phyloP scores from a whole-genome alignment of 73 alveolate genomes.

The Paramecium octaurelia region DNA sequence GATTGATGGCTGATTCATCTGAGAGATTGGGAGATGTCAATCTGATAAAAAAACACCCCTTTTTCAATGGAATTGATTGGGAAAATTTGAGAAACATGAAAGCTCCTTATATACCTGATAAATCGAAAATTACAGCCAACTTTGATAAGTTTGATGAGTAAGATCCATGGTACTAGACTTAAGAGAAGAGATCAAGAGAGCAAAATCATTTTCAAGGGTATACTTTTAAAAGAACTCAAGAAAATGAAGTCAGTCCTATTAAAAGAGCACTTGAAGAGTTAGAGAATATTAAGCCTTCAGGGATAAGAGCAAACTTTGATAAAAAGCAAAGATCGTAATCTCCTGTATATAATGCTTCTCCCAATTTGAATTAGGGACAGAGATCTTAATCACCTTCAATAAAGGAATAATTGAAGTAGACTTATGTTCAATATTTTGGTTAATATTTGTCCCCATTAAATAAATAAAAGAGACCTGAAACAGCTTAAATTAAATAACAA shows the following conservation, averaged over 20 bases:
- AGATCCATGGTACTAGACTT: constrained; percentile 77
- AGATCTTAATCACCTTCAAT: constrained; percentile 37
- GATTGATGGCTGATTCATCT: constrained; percentile 85
- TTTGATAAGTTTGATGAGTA: constrained; percentile 82
- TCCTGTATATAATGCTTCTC: constrained; percentile 1
- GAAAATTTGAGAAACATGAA: constrained; percentile 56
- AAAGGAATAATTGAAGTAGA: not conserved
- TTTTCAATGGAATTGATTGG: constrained; percentile 85
- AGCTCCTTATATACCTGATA: constrained; percentile 84
- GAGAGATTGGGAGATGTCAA: constrained; percentile 80
- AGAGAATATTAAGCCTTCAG: constrained; percentile 51
- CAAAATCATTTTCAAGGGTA: constrained; percentile 74
- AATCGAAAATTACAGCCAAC: constrained; percentile 67
- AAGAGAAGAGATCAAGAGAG: constrained; percentile 62
- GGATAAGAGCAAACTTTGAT: constrained; percentile 47
- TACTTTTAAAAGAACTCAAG: constrained; percentile 78
- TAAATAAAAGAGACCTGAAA: not conserved
- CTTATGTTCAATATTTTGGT: constrained; percentile 2
- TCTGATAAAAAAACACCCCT: constrained; percentile 81
- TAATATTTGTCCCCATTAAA: not conserved
- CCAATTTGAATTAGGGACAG: not conserved
- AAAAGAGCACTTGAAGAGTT: constrained; percentile 54
- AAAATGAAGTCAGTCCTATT: constrained; percentile 64
- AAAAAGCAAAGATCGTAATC: constrained; percentile 34
- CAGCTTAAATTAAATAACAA: not conserved